phyloP scores from a whole-genome alignment of 2,329 filamentous ascomycete genomes.

The Ophiocordyceps camponoti-rufipedis region DNA sequence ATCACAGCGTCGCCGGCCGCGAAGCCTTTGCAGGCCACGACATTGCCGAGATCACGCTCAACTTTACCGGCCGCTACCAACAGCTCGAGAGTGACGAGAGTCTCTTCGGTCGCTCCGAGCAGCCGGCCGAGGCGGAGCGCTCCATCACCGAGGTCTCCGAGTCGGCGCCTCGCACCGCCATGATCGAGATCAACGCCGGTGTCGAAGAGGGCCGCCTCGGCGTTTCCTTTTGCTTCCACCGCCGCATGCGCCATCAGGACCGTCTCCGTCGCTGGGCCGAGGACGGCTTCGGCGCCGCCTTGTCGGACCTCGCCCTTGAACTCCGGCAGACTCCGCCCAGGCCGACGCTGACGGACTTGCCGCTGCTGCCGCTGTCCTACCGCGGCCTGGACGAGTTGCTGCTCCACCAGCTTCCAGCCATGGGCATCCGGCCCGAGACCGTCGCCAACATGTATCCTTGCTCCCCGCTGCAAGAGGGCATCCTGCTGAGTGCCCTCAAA shows the following conservation, averaged over 20 bases:
- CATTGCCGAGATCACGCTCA: slow-evolving; percentile 28
- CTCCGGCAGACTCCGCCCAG: slow-evolving; percentile 1
- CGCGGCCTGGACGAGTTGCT: slow-evolving; percentile 1
- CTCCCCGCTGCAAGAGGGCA: slow-evolving; percentile 18
- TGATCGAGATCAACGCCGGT: slow-evolving; percentile 4
- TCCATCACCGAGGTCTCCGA: slow-evolving; percentile 1
- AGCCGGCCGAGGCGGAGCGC: not conserved
- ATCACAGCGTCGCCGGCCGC: slow-evolving; percentile 11
- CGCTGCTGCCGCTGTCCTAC: slow-evolving; percentile 9
- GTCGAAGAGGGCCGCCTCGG: slow-evolving; percentile 1
- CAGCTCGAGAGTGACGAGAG: slow-evolving; percentile 20
- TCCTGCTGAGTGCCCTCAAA: slow-evolving; percentile 14
- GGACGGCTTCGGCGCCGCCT: not conserved
- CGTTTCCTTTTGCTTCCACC: slow-evolving; percentile 2
- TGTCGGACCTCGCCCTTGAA: not conserved
- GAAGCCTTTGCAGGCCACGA: slow-evolving; percentile 14
- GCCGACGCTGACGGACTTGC: slow-evolving; percentile 14
- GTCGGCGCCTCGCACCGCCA: not conserved
- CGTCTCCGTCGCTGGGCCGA: slow-evolving; percentile 1
- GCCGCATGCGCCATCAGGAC: slow-evolving; percentile 2
- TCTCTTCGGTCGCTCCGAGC: slow-evolving; percentile 1
- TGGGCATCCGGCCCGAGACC: slow-evolving; percentile 1
- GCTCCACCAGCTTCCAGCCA: slow-evolving; percentile 1
- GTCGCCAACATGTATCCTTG: slow-evolving; percentile 13
- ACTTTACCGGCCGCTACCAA: slow-evolving; percentile 24